A percentile compares a stretch with the other conserved stretches of the same genome.
These are phyloP conservation scores for Climacium dendroides DNA, from an alignment of 225 moss, liverwort and hornwort genomes.

Conservation along the genomic window DNA sequence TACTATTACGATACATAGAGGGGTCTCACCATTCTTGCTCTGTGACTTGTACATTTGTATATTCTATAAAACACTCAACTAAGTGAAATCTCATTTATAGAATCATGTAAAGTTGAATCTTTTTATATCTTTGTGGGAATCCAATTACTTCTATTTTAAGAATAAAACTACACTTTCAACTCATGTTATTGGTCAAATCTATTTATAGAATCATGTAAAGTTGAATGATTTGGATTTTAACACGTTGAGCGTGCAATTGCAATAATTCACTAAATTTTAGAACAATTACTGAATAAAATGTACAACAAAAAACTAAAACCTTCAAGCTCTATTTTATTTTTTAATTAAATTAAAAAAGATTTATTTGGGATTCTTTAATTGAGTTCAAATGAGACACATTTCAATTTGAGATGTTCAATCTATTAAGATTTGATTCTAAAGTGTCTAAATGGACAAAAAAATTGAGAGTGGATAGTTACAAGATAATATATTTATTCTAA, in stretches of 20 bases:
- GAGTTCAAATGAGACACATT: not conserved
- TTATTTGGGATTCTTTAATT: not conserved
- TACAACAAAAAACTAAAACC: fast-evolving
- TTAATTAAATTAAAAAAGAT: not conserved
- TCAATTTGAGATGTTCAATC: too few relatives aligned
- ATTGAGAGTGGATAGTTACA: too few relatives aligned
- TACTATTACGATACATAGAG: too few relatives aligned
- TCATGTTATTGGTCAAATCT: not conserved
- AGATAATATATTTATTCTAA: not conserved
- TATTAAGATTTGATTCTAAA: not conserved
- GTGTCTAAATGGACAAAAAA: not conserved
- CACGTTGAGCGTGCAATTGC: not conserved
- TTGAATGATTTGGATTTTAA: not conserved
- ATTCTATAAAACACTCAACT: too few relatives aligned
- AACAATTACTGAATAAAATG: too few relatives aligned
- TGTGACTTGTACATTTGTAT: too few relatives aligned
- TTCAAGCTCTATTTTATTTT: not conserved
- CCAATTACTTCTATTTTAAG: fast-evolving
- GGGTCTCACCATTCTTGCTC: too few relatives aligned
- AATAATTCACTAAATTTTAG: not conserved
- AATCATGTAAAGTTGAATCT: too few relatives aligned
- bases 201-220: not conserved
- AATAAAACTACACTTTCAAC: not conserved
- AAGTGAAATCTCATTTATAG: too few relatives aligned
- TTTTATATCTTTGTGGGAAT: not conserved